These are phyloP conservation scores for Lathyrus tuberosus DNA, from an alignment of 306 rosid genomes.

Conservation along the genomic window DNA sequence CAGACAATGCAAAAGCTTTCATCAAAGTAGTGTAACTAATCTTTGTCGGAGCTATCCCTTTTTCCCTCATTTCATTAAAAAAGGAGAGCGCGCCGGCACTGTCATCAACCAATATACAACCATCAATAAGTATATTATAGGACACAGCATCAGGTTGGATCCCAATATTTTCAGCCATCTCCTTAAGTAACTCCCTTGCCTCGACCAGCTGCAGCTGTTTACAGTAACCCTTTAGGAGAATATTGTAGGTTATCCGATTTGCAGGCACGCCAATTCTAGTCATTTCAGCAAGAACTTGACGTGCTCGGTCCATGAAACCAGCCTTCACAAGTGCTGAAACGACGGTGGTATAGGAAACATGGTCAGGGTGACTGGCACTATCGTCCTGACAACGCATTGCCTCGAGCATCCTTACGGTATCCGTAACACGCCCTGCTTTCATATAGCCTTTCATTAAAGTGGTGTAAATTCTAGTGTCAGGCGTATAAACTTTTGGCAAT, in stretches of 20 bases:
- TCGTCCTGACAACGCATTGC: conserved; percentile 85
- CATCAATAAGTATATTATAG: conserved; percentile 83
- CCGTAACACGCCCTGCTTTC: conserved; percentile 78
- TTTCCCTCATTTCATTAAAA: conserved; percentile 89
- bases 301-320: conserved; percentile 86
- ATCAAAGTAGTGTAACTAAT: conserved; percentile 94
- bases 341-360: conserved; percentile 89
- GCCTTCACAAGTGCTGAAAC: conserved; percentile 82
- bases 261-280: conserved; percentile 72
- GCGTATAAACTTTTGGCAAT: conserved; percentile 63
- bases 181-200: conserved; percentile 78
- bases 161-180: conserved; percentile 75
- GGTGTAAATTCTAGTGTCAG: conserved; percentile 81
- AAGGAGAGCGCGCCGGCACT: conserved; percentile 85
- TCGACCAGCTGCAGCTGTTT: conserved; percentile 69
- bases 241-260: conserved; percentile 81
- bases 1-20: conserved; percentile 88
- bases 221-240: conserved; percentile 89
- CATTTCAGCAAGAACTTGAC: conserved; percentile 91
- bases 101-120: conserved; percentile 87
- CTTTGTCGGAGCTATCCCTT: conserved; percentile 91
- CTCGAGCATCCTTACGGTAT: conserved; percentile 83
- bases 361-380: conserved; percentile 80
- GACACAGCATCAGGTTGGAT: conserved; percentile 93
- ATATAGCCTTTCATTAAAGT: conserved; percentile 95